Base-by-base conservation (phyloP, 1,139 yeast genomes). In the Blastobotrys serpentis region DNA sequence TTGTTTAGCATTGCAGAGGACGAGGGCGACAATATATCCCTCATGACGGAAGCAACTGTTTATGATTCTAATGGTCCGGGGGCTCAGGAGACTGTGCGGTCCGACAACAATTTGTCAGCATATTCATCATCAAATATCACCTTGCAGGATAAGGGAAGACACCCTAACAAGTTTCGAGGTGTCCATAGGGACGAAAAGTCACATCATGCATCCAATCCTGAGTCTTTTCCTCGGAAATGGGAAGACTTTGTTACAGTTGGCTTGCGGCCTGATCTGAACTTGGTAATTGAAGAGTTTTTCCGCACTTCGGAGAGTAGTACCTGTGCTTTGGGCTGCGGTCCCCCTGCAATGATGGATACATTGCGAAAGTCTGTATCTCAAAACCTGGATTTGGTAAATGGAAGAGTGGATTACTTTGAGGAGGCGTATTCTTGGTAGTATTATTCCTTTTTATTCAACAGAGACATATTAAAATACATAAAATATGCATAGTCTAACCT, bases 291-390 rank as follows among this genome's bases (percentile, higher is more conserved):
- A 14, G 60, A 58, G 25, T 55, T 57, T 38, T 58, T 66, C 42
- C 37, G 48, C 14, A 45, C 47, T 13, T 51, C 68, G 4, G 50
- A 56, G 17, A 69, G 70, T 16, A 59, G 67, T 37, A 60, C 66
- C 2, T 62, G 66, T 23, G 69, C 69, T 1, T 55, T 68, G 7
- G 69, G 68, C 3, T 68, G 72, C 44, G 72, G 72, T 1, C 72
- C 72, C 2, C 66, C 69, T 1, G 51, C 60, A 3, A 63, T 68
- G 71, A 67, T 67, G 65, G 72, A 69, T 48, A 51, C 58, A 2
- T 46, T 66, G 14, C 54, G 70, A 25, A 52, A 56, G 50, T 52
- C 62, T 4, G 64, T 64, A 13, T 57, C 59, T 22, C 48, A 54
- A 16, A 53, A 62, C 45, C 50, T 65, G 36, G 67, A 65, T 26